Base-by-base conservation (phyloP, 352 stramenopile genomes). In the Pythium insidiosum region DNA sequence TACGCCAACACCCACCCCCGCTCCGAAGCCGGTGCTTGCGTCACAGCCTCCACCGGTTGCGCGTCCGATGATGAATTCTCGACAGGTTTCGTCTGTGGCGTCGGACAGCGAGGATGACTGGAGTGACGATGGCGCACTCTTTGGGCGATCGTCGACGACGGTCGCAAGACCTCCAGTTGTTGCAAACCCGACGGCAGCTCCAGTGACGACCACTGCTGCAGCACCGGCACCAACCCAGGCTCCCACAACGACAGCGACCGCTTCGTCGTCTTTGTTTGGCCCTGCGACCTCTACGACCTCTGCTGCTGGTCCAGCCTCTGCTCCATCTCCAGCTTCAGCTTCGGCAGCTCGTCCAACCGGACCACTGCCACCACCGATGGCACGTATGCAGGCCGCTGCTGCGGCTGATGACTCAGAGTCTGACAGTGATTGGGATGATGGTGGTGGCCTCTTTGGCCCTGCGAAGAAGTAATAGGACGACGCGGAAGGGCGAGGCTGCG, bases 371-470 rank as follows among this genome's bases (percentile, higher is more conserved):
- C 71, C 71, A 9, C 71, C 68, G 19, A 74, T 84, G 21, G 71
- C 65, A 15, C 56, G 66, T 4, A 65, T 84, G 43, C 68, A 58
- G 21, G 68, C 61, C 15, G 67, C 57, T 1, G 50, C 74, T 24
- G 65, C 61, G 0, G 64, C 73, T 22, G 63, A 63, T 20, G 63
- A 78, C 18, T n/a, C n/a, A n/a, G n/a, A n/a, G n/a, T n/a, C n/a
- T 10, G 56, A 65, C 24, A 68, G 62, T 1, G 74, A 88, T 43
- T 86, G 73, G 73, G 64, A 79, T 39, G 65, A 63, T 20, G 73
- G 68, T 21, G 75, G 74, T 20, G 68, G 75, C 1, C 58, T 91
- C 4, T 91, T 90, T 68, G 75, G 73, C 7, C 31, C 53, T 6
- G 19, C 42, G 3, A 52, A 51, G 36, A 50, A 54, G 20, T 49